These are phyloP conservation scores for Striga hermonthica DNA, from an alignment of 305 asterid species.

Conservation along the genomic window DNA sequence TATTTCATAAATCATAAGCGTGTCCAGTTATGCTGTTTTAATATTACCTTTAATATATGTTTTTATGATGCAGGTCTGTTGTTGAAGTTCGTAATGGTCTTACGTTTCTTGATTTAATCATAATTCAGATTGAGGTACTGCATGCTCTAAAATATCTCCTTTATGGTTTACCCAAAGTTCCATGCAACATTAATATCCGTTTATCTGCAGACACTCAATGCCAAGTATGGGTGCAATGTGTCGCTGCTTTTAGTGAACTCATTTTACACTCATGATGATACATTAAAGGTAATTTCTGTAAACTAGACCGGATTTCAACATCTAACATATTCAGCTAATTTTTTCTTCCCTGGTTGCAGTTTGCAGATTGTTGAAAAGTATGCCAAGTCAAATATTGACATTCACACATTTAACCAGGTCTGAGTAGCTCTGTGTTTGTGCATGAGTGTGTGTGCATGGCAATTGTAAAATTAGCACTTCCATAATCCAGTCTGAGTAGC, in stretches of 20 bases:
- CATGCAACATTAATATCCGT: constrained; percentile 29
- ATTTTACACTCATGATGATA: constrained; percentile 95
- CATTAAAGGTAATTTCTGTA: constrained; percentile 60
- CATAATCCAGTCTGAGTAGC: constrained; percentile 16
- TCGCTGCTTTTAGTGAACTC: constrained; percentile 96
- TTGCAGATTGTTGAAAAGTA: constrained; percentile 83
- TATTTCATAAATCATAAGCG: too few relatives aligned
- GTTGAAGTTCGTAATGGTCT: constrained; percentile 93
- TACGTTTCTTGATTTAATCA: constrained; percentile 97
- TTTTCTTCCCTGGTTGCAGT: constrained; percentile 10
- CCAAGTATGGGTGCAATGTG: constrained; percentile 79
- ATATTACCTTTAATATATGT: constrained; percentile 2
- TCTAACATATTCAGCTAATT: constrained; percentile 27
- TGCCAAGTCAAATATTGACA: constrained; percentile 60
- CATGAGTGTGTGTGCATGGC: too few relatives aligned
- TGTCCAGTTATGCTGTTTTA: neutral
- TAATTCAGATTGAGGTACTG: constrained; percentile 88
- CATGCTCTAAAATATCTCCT: constrained; percentile 1
- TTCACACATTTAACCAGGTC: constrained; percentile 95
- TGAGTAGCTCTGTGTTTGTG: constrained; percentile 17
- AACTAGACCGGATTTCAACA: constrained; percentile 1
- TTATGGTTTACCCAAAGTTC: constrained; percentile 18
- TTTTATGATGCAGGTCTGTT: constrained; percentile 60
- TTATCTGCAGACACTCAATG: constrained; percentile 70
- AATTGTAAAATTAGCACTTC: neutral